Conservation (phyloP, 805 yeast species). For the Lachancea sp. region DNA sequence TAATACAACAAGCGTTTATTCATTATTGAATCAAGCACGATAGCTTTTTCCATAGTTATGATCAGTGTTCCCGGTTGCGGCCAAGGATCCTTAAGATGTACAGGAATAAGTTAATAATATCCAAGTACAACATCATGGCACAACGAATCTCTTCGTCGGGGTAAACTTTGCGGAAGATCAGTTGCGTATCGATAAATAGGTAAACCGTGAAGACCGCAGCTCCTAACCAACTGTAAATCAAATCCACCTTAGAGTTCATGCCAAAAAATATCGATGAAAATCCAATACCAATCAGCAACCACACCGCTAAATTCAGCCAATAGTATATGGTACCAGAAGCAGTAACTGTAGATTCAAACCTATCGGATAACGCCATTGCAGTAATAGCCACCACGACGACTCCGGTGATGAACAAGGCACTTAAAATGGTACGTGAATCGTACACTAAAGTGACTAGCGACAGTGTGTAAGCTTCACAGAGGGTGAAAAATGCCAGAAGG, state of each 20-base stretch:
- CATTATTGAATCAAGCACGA: neutral
- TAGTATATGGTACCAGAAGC: conserved; percentile 32
- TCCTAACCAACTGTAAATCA: conserved; percentile 65
- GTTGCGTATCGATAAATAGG: conserved; percentile 75
- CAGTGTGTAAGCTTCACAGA: conserved; percentile 65
- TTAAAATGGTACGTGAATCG: conserved; percentile 57
- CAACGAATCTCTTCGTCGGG: conserved; percentile 86
- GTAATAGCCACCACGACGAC: conserved; percentile 73
- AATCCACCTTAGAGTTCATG: conserved; percentile 48
- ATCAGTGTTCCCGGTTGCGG: conserved; percentile 19
- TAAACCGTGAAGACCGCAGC: conserved; percentile 68
- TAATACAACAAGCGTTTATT: conserved; percentile 10
- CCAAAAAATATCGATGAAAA: conserved; percentile 59
- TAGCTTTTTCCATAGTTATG: no score
- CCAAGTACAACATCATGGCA: conserved; percentile 71
- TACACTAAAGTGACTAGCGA: conserved; percentile 60
- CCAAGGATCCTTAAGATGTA: conserved; percentile 63
- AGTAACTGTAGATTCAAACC: conserved; percentile 23
- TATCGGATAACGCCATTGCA: conserved; percentile 66
- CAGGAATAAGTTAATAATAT: conserved; percentile 73
- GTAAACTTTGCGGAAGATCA: conserved; percentile 63
- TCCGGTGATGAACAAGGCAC: conserved; percentile 64
- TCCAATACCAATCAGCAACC: conserved; percentile 67
- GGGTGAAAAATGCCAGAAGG: conserved; percentile 59
- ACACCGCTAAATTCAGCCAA: conserved; percentile 46